Evolutionary conservation across 345 rosid genomes (phyloP), one percentile per base, ranked within the genome.

Genomic region (Cochlearia excelsa): DNA sequence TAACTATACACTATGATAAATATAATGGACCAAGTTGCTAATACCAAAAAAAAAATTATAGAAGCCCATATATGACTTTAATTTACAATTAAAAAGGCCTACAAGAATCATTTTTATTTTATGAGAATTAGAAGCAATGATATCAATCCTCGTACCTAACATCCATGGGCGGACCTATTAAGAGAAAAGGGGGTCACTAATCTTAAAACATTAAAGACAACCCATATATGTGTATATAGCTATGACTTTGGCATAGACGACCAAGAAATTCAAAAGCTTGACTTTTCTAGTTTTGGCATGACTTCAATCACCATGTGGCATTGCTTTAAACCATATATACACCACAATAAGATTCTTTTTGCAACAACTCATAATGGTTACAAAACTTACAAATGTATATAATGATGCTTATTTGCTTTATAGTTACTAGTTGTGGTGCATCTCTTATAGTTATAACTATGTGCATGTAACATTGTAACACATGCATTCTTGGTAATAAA

Each of bases 141-240:
- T 40, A 28, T 54, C 50, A 62, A 69, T 63, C 69, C 74, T 70
- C 69, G 74, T 70, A 70, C 74, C 70, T 57, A 70, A 51, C 65
- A 67, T 67, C 26, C n/a, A n/a, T n/a, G n/a, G n/a, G n/a, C n/a
- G n/a, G n/a, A n/a, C n/a, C n/a, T n/a, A n/a, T n/a, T n/a, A n/a
- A n/a, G n/a, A n/a, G n/a, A n/a, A n/a, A n/a, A n/a, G n/a, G n/a
- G n/a, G n/a, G n/a, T n/a, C 47, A 63, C 53, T 57, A 63, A 63
- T 51, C 55, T 16, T 16, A 16, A 63, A 63, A 63, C 56, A 63
- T 57, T 64, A 37, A 70, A 63, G 68, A 69, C 57, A 42, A 61
- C 23, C 23, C 23, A 16, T 16, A 16, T 16, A 16, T 16, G 33
- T 45, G 9, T 35, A n/a, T 23, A 52, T 59, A 52, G 40, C 30